Base-by-base conservation (phyloP, 2,329 filamentous ascomycete species). In the Phialemoniopsis sp. region DNA sequence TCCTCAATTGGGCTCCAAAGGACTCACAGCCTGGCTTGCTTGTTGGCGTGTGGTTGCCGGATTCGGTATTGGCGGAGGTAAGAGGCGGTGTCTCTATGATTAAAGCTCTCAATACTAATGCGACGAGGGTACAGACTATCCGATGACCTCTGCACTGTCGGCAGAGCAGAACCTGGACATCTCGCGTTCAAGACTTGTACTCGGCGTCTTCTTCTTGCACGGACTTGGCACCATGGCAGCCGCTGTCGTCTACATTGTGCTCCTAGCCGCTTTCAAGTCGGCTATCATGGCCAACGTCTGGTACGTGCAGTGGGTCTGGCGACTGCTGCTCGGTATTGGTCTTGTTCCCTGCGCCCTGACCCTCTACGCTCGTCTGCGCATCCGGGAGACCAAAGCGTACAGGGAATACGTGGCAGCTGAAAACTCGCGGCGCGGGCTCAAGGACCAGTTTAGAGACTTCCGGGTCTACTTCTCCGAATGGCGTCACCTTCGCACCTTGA, bases 31-130 rank as follows among this genome's bases (percentile, higher is more conserved):
- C 10, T 41, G 40, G 38, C n/a, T 42, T 34, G 13, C 40, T 33
- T 21, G 43, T 30, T 33, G 36, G 30, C 40, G 41, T 13, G 38
- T 43, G 16, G 40, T 46, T 12, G 37, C 37, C 32, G 28, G 39
- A 30, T 15, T 36, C 7, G 36, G 36, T 15, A 19, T 38, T 32
- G 36, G 36, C 16, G 36, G 36, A 13, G 35, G 35, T 37, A 26
- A 26, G 21, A 26, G 6, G 21, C n/a, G n/a, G n/a, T n/a, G n/a
- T n/a, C n/a, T n/a, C n/a, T 26, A 26, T 26, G 21, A 6, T 26
- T 26, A n/a, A n/a, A n/a, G n/a, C n/a, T 26, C 21, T 26, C 10
- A 6, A 6, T 26, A 10, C 21, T 26, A 3, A 29, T 14, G 13
- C 4, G 16, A 14, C 21, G 15, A 30, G 12, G 13, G n/a, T 9